Conservation (phyloP, 2,329 filamentous ascomycete species). For the Podosphaera leucotricha region DNA sequence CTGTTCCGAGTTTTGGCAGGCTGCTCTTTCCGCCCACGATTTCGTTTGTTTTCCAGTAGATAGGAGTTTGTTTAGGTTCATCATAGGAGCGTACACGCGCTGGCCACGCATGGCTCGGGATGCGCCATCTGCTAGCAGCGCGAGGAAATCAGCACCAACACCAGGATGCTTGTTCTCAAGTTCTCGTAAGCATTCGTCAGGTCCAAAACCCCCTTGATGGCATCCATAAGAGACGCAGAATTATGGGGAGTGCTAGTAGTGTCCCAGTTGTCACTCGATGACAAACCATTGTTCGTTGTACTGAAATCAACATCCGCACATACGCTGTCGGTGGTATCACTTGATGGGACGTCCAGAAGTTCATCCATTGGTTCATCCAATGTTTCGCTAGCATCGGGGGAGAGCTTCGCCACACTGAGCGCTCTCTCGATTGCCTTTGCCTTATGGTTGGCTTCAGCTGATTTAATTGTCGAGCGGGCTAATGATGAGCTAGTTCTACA, state of each 20-base stretch:
- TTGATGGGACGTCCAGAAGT: not conserved
- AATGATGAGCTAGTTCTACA: not conserved
- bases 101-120: conserved; percentile 1
- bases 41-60: not conserved
- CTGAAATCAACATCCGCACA: not conserved
- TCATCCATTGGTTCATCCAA: not conserved
- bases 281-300: not conserved
- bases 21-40: not conserved
- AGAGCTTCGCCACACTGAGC: not conserved
- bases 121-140: not conserved
- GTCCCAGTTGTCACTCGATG: not conserved
- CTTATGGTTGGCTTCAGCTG: not conserved
- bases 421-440: not conserved
- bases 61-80: not conserved
- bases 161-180: not conserved
- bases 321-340: not conserved
- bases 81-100: not conserved
- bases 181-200: not conserved
- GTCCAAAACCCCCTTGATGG: not conserved
- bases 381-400: not conserved
- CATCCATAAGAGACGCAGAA: not conserved
- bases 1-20: not conserved
- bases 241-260: not conserved
- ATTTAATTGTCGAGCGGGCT: not conserved
- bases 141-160: not conserved